Conservation (phyloP, 2,329 filamentous ascomycete species). For the Whalleya microplaca region DNA sequence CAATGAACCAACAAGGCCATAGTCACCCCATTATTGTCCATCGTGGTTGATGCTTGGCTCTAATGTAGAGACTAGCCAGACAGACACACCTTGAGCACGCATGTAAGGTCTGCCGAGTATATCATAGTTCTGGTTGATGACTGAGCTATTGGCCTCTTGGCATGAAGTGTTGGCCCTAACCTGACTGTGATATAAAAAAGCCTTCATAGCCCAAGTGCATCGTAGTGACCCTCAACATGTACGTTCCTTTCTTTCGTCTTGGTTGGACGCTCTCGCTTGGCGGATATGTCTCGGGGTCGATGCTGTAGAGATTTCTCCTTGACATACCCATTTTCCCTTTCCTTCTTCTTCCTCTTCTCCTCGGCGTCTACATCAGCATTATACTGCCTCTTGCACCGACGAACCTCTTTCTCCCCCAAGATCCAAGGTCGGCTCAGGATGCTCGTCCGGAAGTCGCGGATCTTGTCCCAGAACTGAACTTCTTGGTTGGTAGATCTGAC, state of each 20-base stretch:
- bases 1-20: background rate
- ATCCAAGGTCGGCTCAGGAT: conserved; percentile 59
- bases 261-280: conserved; percentile 23
- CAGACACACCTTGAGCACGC: background rate
- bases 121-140: too few relatives aligned
- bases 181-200: background rate
- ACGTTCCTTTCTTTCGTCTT: conserved; percentile 17
- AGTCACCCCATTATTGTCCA: background rate
- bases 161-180: background rate
- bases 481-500: conserved; percentile 60
- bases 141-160: too few relatives aligned
- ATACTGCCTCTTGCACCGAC: conserved; percentile 53
- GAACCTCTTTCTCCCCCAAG: conserved; percentile 53
- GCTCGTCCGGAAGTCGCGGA: conserved; percentile 51
- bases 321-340: conserved; percentile 15
- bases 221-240: conserved; percentile 33
- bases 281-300: conserved; percentile 3
- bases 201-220: conserved; percentile 39
- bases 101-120: background rate
- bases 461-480: conserved; percentile 62
- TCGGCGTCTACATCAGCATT: conserved; percentile 37
- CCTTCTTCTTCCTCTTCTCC: conserved; percentile 28
- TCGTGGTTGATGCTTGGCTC: background rate
- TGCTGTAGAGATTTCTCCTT: background rate
- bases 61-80: background rate